These are phyloP conservation scores for Zygotorulaspora danielsina DNA, from an alignment of 805 yeast species.

Conservation along the genomic window DNA sequence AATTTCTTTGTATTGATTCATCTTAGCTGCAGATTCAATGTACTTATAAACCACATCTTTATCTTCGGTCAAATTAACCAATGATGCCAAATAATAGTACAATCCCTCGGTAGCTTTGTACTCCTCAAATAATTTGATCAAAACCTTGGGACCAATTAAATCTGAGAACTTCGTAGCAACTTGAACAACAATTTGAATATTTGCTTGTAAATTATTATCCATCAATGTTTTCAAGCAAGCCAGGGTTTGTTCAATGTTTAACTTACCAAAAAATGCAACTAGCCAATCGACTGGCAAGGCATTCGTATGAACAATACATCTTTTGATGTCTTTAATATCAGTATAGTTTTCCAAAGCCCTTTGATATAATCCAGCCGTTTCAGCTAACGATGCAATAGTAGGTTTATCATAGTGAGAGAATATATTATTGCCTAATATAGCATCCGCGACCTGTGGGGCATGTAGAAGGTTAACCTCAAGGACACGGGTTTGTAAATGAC, in stretches of 20 bases:
- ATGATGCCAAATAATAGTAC: slow-evolving; percentile 87
- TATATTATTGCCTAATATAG: slow-evolving; percentile 92
- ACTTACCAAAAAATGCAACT: slow-evolving; percentile 84
- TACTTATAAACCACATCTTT: slow-evolving; percentile 94
- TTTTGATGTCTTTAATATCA: slow-evolving; percentile 89
- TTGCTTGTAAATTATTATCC: slow-evolving; percentile 72
- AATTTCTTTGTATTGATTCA: slow-evolving; percentile 88
- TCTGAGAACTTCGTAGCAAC: slow-evolving; percentile 96
- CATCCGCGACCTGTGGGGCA: slow-evolving; percentile 99
- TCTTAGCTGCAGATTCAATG: slow-evolving; percentile 87
- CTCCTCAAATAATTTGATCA: slow-evolving; percentile 90
- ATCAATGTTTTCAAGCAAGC: slow-evolving; percentile 84
- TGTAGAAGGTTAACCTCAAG: slow-evolving; percentile 88
- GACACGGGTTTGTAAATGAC: slow-evolving; percentile 90
- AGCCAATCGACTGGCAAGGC: slow-evolving; percentile 91
- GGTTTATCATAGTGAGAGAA: slow-evolving; percentile 94
- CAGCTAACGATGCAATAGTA: slow-evolving; percentile 86
- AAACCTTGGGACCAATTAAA: slow-evolving; percentile 76
- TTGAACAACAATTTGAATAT: slow-evolving; percentile 89
- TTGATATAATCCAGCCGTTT: slow-evolving; percentile 92
- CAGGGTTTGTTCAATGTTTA: slow-evolving; percentile 89
- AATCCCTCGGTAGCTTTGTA: slow-evolving; percentile 89
- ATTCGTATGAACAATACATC: slow-evolving; percentile 85
- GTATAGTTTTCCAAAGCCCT: slow-evolving; percentile 96
- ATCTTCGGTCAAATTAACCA: slow-evolving; percentile 90